Evolutionary conservation across 2,329 filamentous ascomycete genomes (phyloP).

Genomic region (Blumeria graminis): DNA sequence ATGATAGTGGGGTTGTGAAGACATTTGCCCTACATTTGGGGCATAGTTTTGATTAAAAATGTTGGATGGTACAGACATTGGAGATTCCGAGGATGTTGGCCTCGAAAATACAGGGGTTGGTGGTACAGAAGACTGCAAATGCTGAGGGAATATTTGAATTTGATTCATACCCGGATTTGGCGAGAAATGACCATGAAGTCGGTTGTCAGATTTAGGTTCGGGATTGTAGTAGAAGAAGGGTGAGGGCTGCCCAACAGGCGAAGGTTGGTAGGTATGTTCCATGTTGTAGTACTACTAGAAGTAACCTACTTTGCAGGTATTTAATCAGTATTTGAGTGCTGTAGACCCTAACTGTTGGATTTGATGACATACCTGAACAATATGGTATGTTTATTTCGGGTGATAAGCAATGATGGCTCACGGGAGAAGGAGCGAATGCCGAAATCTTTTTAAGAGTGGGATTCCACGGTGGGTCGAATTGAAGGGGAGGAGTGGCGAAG

Average conservation of each 20-base stretch:
- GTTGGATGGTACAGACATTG: slow-evolving; percentile 19
- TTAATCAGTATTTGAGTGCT: too few species aligned
- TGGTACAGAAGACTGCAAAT: slow-evolving; percentile 30
- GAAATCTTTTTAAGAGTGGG: too few species aligned
- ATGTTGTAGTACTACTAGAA: slow-evolving; percentile 6
- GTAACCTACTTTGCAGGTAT: background rate
- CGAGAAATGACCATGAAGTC: slow-evolving; percentile 55
- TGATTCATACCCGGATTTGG: slow-evolving; percentile 26
- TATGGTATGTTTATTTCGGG: too few species aligned
- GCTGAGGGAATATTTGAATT: slow-evolving; percentile 24
- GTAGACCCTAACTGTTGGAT: too few species aligned
- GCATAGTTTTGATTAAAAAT: slow-evolving; percentile 13
- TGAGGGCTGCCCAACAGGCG: slow-evolving; percentile 24
- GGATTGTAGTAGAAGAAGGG: slow-evolving; percentile 75
- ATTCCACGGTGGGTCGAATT: too few species aligned
- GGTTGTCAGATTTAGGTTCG: slow-evolving; percentile 45
- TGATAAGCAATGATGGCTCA: too few species aligned
- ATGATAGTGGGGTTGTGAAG: slow-evolving; percentile 41
- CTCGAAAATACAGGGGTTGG: slow-evolving; percentile 40
- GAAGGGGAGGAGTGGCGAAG: too few species aligned
- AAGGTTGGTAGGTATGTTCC: slow-evolving; percentile 14
- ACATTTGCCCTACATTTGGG: slow-evolving; percentile 38
- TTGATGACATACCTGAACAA: too few species aligned
- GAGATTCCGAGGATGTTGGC: slow-evolving; percentile 40
- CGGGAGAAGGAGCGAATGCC: too few species aligned